Evolutionary conservation across 768 basidiomycete species (phyloP).

Genomic region (Sporobolomyces roseus): DNA sequence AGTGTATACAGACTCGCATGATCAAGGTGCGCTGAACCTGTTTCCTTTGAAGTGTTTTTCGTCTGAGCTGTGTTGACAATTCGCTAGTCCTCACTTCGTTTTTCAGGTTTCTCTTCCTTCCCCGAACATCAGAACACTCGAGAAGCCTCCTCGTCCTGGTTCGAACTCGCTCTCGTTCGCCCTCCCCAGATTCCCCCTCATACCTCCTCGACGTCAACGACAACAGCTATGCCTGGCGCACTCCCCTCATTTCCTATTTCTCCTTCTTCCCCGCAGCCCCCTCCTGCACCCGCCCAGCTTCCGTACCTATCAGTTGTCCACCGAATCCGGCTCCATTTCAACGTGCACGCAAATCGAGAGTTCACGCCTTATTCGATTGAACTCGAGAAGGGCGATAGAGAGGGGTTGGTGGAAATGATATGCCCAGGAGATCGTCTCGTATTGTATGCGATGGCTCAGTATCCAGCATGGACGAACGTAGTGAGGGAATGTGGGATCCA

Average conservation of each 20-base stretch:
- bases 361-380: neutral
- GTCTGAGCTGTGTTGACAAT: neutral
- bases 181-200: neutral
- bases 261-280: neutral
- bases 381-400: neutral
- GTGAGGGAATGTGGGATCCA: constrained; percentile 8
- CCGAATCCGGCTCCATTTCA: constrained; percentile 6
- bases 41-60: too few species aligned
- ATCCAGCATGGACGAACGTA: constrained; percentile 23
- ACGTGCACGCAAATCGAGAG: constrained; percentile 11
- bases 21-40: constrained; percentile 30
- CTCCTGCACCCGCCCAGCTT: neutral
- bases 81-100: neutral
- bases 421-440: constrained; percentile 22
- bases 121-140: constrained; percentile 19
- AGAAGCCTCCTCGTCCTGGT: constrained; percentile 26
- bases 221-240: neutral
- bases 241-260: neutral
- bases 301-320: neutral
- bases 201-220: neutral
- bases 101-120: constrained; percentile 27
- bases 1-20: constrained; percentile 14
- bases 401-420: neutral
- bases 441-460: constrained; percentile 26
- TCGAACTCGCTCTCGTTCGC: constrained; percentile 33